Conservation (phyloP, 2,329 filamentous ascomycete species). For the Fusarium clavum region DNA sequence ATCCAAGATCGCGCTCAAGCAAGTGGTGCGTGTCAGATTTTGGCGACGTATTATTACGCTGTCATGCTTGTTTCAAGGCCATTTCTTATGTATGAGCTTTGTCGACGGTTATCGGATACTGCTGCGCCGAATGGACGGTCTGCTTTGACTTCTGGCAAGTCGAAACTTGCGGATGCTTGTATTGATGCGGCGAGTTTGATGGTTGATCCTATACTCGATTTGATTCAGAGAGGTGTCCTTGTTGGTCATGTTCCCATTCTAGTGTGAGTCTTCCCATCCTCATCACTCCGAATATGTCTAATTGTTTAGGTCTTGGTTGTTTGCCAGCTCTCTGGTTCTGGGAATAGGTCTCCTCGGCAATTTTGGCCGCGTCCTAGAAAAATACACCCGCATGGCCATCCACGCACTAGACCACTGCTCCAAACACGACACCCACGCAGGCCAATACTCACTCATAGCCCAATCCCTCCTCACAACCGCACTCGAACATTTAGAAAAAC, state of each 20-base stretch:
- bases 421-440: constrained; percentile 61
- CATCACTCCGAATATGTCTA: rapidly evolving
- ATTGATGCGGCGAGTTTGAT: constrained; percentile 66
- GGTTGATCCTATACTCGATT: constrained; percentile 61
- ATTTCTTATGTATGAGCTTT: constrained; percentile 67
- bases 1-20: constrained; percentile 47
- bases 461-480: constrained; percentile 62
- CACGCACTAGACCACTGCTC: constrained; percentile 62
- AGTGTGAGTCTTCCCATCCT: constrained; percentile 54
- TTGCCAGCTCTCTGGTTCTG: constrained; percentile 64
- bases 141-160: constrained; percentile 56
- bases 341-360: constrained; percentile 63
- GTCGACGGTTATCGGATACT: constrained; percentile 56
- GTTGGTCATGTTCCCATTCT: constrained; percentile 61
- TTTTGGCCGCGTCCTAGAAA: constrained; percentile 65
- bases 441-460: constrained; percentile 65
- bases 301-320: constrained; percentile 62
- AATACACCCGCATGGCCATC: constrained; percentile 61
- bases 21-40: constrained; percentile 62
- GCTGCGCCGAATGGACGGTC: constrained; percentile 24
- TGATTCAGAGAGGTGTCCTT: constrained; percentile 57
- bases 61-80: constrained; percentile 68
- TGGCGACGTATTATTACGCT: constrained; percentile 66
- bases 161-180: constrained; percentile 65
- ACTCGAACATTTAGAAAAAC: constrained; percentile 60